Evolutionary conservation across 2,329 filamentous ascomycete genomes (phyloP), one percentile per base, ranked within the genome.

Genomic region (Apiospora marii): DNA sequence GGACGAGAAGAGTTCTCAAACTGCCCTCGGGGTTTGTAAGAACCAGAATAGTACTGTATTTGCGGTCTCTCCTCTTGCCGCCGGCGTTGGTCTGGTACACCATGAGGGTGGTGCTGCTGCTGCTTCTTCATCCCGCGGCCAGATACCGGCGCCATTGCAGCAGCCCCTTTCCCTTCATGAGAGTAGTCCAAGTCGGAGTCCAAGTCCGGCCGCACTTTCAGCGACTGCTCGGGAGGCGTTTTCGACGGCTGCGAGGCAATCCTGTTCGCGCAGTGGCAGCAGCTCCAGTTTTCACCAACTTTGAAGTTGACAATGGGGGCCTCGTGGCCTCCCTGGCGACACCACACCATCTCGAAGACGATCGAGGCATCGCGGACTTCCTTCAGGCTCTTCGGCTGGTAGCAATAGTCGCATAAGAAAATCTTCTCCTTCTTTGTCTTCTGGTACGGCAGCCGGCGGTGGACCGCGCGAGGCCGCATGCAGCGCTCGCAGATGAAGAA

Each of bases 341-440:
- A 68, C 41, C 43, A 68, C 27, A 48, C 46, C 67, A 68, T 48
- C 67, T 68, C 58, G 34, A 64, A 64, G 19, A 64, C 10, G 58
- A 64, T 64, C 19, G 58, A 64, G 67, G 43, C 44, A 12, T 68
- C 67, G 67, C 67, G 67, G 41, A 27, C 27, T 6, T 68, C 44
- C 24, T 19, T 27, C 27, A n/a, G 24, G n/a, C 27, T 37, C 13
- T n/a, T 14, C 41, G 43, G 67, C 41, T 43, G 44, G 22, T 22
- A 48, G 30, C 41, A 68, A 22, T 46, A 48, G 41, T 48, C 41
- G 41, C 67, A 68, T 22, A 48, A 12, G 19, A 10, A 68, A 13
- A 19, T 10, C 27, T 30, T 30, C 27, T 30, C 27, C 27, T 30
- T 30, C 27, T 30, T 3, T n/a, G 41, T 46, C 6, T 19, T 14